Evolutionary conservation across 2,329 filamentous ascomycete species (phyloP).

Genomic region (Pseudofabraea citricarpa): DNA sequence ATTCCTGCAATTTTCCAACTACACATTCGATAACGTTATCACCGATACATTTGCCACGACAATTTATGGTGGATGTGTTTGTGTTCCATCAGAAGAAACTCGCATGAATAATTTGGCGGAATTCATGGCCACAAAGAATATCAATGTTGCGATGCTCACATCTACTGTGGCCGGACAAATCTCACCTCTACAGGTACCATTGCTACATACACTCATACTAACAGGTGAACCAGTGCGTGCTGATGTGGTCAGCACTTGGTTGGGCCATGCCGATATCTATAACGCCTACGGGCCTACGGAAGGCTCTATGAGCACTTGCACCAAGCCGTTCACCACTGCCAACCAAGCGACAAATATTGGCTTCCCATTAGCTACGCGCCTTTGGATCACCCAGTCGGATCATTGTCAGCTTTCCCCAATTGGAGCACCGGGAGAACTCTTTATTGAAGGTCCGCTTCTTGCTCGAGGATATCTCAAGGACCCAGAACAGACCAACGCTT

Average conservation of each 20-base stretch:
- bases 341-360: conserved; percentile 4
- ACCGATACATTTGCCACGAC: conserved; percentile 1
- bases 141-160: conserved; percentile 1
- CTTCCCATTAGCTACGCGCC: not conserved
- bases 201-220: conserved; percentile 32
- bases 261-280: conserved; percentile 29
- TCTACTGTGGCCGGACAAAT: conserved; percentile 9
- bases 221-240: conserved; percentile 24
- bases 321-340: not conserved
- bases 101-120: not conserved
- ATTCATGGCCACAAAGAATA: not conserved
- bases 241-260: conserved; percentile 26
- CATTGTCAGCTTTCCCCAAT: conserved; percentile 2
- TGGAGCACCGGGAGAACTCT: conserved; percentile 7
- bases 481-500: conserved; percentile 47
- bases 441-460: conserved; percentile 28
- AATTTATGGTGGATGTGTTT: conserved; percentile 1
- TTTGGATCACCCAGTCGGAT: conserved; percentile 6
- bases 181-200: conserved; percentile 22
- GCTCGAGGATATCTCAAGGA: conserved; percentile 57
- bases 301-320: conserved; percentile 1
- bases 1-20: conserved; percentile 2
- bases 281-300: conserved; percentile 29
- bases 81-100: conserved; percentile 2
- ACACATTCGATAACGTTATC: conserved; percentile 2